A percentile compares a stretch with the other conserved stretches of the same genome.
Conservation (phyloP, 2,329 filamentous ascomycete species). For the Ophiosphaerella narmari region DNA sequence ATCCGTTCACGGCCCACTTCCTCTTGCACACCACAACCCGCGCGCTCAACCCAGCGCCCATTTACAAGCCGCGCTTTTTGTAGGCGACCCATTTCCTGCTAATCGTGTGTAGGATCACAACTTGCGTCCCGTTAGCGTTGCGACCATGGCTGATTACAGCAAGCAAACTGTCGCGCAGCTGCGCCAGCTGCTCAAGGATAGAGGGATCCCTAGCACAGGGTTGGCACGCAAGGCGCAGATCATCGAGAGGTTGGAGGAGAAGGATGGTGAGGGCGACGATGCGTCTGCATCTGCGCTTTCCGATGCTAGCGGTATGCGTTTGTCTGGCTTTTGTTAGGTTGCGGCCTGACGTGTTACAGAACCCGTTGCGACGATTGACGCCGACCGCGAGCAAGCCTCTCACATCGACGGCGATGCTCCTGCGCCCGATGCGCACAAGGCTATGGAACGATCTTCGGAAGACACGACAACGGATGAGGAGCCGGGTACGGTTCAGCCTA, state of each 20-base stretch:
- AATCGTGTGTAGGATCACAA: background rate
- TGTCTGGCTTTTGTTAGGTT: background rate
- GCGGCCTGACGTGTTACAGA: constrained; percentile 14
- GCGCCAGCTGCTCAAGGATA: constrained; percentile 52
- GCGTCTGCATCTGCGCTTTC: constrained; percentile 19
- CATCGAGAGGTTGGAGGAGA: constrained; percentile 51
- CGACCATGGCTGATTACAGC: constrained; percentile 49
- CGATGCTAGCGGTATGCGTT: constrained; percentile 28
- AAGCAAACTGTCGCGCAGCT: constrained; percentile 54
- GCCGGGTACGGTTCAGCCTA: constrained; percentile 19
- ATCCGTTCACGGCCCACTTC: constrained; percentile 11
- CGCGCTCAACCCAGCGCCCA: too few species aligned
- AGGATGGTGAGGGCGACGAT: constrained; percentile 21
- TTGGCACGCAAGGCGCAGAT: constrained; percentile 55
- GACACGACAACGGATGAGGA: constrained; percentile 22
- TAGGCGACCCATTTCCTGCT: background rate
- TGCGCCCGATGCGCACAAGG: constrained; percentile 16
- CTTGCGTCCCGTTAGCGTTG: background rate
- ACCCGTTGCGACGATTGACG: constrained; percentile 19
- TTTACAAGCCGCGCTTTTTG: too few species aligned
- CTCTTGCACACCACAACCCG: too few species aligned
- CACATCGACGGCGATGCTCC: constrained; percentile 27
- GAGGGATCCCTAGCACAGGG: constrained; percentile 51
- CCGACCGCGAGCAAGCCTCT: constrained; percentile 22
- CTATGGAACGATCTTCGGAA: constrained; percentile 18